Percentiles rank a stretch among this genome's conserved stretches.
Evolutionary conservation across 805 yeast species (phyloP).

Genomic region (Clavispora fructus): DNA sequence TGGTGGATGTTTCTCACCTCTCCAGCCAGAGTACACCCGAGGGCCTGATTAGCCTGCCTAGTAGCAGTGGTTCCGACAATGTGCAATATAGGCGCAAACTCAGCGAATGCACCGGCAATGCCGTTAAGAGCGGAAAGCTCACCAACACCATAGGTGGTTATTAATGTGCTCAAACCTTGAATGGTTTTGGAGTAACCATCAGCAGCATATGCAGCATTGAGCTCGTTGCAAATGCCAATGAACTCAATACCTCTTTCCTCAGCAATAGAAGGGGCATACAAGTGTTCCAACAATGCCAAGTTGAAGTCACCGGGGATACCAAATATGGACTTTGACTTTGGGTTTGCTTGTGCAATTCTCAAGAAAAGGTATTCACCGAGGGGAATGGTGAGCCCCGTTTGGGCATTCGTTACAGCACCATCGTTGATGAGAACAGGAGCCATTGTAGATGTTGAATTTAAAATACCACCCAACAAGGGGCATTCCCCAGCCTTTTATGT

Average conservation of each 20-base stretch:
- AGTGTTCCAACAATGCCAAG: conserved; percentile 59
- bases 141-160: conserved; percentile 85
- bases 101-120: conserved; percentile 77
- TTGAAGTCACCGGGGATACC: conserved; percentile 83
- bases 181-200: conserved; percentile 77
- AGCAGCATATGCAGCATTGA: conserved; percentile 84
- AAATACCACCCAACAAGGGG: not conserved
- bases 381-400: conserved; percentile 27
- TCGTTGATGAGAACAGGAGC: conserved; percentile 14
- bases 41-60: conserved; percentile 20
- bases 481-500: not conserved
- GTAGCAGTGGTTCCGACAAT: conserved; percentile 64
- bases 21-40: conserved; percentile 1
- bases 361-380: conserved; percentile 63
- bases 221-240: conserved; percentile 84
- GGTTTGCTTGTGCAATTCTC: conserved; percentile 49
- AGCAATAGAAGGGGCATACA: conserved; percentile 43
- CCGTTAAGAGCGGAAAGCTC: conserved; percentile 84
- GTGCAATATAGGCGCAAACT: conserved; percentile 72
- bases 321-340: conserved; percentile 49
- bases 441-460: conserved; percentile 2
- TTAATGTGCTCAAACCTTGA: conserved; percentile 54
- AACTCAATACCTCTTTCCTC: conserved; percentile 44
- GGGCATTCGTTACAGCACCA: conserved; percentile 5
- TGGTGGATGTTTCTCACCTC: conserved; percentile 45